These are phyloP conservation scores for Taiozyma sp. DNA, from an alignment of 1,139 yeast genomes.

Conservation along the genomic window DNA sequence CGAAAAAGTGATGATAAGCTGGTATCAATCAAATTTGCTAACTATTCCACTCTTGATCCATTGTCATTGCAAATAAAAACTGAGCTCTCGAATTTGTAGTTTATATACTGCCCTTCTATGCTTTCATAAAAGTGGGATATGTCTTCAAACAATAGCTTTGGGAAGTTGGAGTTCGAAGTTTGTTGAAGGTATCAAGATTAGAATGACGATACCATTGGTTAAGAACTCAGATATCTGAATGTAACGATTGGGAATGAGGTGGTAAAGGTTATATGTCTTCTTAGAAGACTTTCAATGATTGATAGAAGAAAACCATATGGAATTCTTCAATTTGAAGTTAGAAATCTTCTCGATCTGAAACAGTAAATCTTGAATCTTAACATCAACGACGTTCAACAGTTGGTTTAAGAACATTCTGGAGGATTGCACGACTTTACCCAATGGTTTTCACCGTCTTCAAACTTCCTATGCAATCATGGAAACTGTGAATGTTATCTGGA, in stretches of 20 bases:
- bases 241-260: conserved; percentile 14
- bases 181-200: conserved; percentile 8
- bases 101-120: too few species aligned
- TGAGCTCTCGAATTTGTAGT: too few species aligned
- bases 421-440: conserved; percentile 3
- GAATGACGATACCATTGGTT: conserved; percentile 9
- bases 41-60: too few species aligned
- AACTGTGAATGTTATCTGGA: neutral
- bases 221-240: conserved; percentile 12
- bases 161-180: conserved; percentile 12
- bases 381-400: conserved; percentile 13
- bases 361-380: conserved; percentile 16
- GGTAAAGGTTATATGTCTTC: conserved; percentile 13
- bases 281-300: conserved; percentile 16
- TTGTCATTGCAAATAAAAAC: too few species aligned
- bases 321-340: conserved; percentile 6
- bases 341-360: conserved; percentile 1
- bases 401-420: conserved; percentile 10
- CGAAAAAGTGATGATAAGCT: too few species aligned
- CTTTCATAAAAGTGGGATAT: conserved; percentile 6
- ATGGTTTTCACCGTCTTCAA: conserved; percentile 5
- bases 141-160: conserved; percentile 9
- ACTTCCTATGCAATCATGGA: conserved; percentile 1
- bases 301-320: conserved; percentile 20
- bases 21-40: too few species aligned